Conservation (phyloP, 2,329 filamentous ascomycete species). For the Sarocladium oryzae region DNA sequence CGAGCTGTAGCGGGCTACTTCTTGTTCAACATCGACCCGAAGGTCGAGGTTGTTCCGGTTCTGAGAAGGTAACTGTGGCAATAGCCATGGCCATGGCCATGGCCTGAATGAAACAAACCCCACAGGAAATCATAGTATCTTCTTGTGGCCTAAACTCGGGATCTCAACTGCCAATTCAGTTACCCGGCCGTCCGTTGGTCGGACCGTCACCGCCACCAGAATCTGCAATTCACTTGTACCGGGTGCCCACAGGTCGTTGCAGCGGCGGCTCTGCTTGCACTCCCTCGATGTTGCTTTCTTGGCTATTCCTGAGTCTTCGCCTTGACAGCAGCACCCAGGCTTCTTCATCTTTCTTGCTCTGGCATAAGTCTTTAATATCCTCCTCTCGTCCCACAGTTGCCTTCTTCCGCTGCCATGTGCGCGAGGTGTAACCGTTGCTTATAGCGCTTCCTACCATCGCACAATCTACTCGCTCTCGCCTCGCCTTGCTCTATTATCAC, state of each 20-base stretch:
- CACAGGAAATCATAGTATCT: too few species aligned
- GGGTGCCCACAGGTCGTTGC: neutral
- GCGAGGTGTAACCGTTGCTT: neutral
- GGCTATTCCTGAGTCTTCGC: neutral
- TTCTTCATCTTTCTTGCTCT: neutral
- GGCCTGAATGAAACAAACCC: too few species aligned
- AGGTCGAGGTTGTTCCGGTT: too few species aligned
- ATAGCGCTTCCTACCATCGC: neutral
- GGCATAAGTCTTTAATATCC: neutral
- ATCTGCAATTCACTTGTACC: conserved; percentile 1
- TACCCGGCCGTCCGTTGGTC: neutral
- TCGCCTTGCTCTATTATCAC: neutral
- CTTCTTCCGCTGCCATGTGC: neutral
- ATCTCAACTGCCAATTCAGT: neutral
- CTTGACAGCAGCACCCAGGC: neutral
- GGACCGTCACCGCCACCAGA: conserved; percentile 2
- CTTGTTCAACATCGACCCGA: too few species aligned
- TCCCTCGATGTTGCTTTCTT: neutral
- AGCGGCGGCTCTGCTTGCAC: neutral
- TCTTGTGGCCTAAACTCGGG: too few species aligned
- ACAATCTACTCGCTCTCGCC: neutral
- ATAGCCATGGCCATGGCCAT: too few species aligned
- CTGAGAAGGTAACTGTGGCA: too few species aligned
- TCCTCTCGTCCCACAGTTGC: neutral
- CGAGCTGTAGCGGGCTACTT: too few species aligned